phyloP scores from a whole-genome alignment of 129 eudicot genomes.

The Arctium lappa region DNA sequence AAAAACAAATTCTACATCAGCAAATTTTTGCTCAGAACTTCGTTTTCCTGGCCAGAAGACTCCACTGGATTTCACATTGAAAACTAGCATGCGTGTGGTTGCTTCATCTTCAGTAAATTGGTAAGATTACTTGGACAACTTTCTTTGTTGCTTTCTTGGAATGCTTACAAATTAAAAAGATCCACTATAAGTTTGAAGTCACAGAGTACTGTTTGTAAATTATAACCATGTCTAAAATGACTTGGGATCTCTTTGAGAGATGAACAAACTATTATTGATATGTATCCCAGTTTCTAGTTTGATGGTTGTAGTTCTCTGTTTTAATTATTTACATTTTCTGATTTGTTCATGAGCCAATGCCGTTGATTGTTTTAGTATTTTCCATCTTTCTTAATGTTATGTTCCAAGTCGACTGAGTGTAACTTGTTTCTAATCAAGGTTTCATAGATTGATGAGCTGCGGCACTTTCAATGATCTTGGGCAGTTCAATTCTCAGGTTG shows the following conservation, averaged over 20 bases:
- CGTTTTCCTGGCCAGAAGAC: slow-evolving; percentile 48
- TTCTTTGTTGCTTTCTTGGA: neutral
- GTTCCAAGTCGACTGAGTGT: neutral
- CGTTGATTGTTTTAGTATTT: neutral
- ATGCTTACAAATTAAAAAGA: slow-evolving; percentile 1
- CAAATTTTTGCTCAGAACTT: slow-evolving; percentile 54
- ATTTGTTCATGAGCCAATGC: neutral
- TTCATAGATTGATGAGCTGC: slow-evolving; percentile 69
- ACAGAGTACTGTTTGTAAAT: neutral
- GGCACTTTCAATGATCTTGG: slow-evolving; percentile 31
- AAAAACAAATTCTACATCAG: slow-evolving; percentile 15
- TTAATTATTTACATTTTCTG: neutral
- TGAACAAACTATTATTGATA: neutral
- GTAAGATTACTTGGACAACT: slow-evolving; percentile 15
- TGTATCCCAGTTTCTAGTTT: neutral
- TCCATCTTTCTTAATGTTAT: neutral
- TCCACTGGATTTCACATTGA: slow-evolving; percentile 88
- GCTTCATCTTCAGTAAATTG: slow-evolving; percentile 73
- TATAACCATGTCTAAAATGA: neutral
- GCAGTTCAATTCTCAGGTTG: slow-evolving; percentile 28
- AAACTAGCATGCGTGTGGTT: slow-evolving; percentile 71
- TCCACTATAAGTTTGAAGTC: neutral
- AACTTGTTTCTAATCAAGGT: slow-evolving; percentile 43
- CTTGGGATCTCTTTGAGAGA: neutral
- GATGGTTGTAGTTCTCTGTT: neutral